phyloP scores from a whole-genome alignment of 768 basidiomycete genomes.

The Obba rivulosa region DNA sequence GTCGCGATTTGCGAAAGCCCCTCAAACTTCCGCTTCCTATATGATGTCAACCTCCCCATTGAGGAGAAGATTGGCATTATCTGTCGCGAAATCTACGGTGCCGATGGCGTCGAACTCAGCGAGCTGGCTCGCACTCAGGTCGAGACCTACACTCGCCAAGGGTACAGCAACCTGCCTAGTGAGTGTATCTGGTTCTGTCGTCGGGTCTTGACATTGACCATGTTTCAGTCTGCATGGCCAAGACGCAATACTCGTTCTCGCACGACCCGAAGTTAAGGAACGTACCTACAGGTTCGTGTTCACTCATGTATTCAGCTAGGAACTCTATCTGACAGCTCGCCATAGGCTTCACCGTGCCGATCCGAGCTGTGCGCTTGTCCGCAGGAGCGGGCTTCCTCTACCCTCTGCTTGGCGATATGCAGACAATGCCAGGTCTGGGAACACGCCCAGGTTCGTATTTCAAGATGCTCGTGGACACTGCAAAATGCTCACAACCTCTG shows the following conservation, averaged over 20 bases:
- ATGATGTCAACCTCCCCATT: conserved; percentile 78
- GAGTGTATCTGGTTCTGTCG: conserved; percentile 22
- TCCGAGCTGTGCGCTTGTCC: conserved; percentile 80
- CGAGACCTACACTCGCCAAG: conserved; percentile 88
- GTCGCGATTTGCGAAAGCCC: conserved; percentile 77
- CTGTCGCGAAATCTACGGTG: conserved; percentile 89
- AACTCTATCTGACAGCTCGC: neutral
- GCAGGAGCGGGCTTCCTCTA: conserved; percentile 97
- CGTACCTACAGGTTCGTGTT: conserved; percentile 64
- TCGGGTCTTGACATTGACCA: neutral
- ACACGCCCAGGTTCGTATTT: conserved; percentile 70
- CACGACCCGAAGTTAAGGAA: conserved; percentile 90
- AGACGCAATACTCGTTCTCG: conserved; percentile 97
- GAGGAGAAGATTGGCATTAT: conserved; percentile 87
- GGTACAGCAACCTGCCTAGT: conserved; percentile 77
- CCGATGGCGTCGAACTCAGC: conserved; percentile 84
- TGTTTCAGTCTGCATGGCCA: conserved; percentile 84
- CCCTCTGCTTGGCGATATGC: conserved; percentile 94
- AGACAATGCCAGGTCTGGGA: conserved; percentile 95
- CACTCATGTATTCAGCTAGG: neutral
- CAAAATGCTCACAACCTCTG: conserved; percentile 5
- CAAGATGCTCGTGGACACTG: conserved; percentile 7
- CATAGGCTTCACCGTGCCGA: conserved; percentile 86
- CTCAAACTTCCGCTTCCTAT: conserved; percentile 89
- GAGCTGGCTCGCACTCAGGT: conserved; percentile 81